phyloP scores from a whole-genome alignment of 75 land plant species.

The Pinus tabuliformis region DNA sequence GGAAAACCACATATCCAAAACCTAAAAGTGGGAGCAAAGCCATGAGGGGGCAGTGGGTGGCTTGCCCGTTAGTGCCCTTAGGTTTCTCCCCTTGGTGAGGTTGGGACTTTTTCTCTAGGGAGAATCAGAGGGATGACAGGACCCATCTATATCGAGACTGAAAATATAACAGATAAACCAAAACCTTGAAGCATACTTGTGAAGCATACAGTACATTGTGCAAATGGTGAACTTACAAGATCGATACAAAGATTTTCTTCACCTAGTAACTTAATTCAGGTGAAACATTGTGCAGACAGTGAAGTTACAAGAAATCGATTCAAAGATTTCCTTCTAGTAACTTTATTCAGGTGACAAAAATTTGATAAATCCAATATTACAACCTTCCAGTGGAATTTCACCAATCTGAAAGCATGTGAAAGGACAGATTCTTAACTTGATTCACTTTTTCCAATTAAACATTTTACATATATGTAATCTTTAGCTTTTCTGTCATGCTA shows the following conservation, averaged over 20 bases:
- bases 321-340: not conserved
- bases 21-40: no score
- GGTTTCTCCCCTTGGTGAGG: no score
- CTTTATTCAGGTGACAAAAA: not conserved
- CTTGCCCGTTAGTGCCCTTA: no score
- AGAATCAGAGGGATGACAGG: no score
- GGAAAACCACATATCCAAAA: no score
- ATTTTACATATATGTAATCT: not conserved
- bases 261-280: not conserved
- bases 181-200: not conserved
- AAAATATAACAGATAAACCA: not conserved
- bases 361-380: not conserved
- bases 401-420: not conserved
- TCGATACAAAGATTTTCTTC: not conserved
- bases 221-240: not conserved
- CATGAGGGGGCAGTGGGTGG: no score
- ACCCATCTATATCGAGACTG: not conserved
- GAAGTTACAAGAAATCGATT: not conserved
- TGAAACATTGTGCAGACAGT: not conserved
- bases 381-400: not conserved
- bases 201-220: not conserved
- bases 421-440: not conserved
- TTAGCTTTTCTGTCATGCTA: not conserved
- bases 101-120: no score
- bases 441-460: not conserved